Percentiles rank a stretch among this genome's conserved stretches.
Conservation (phyloP, 305 asterid species). For the Fraxinus platypoda region DNA sequence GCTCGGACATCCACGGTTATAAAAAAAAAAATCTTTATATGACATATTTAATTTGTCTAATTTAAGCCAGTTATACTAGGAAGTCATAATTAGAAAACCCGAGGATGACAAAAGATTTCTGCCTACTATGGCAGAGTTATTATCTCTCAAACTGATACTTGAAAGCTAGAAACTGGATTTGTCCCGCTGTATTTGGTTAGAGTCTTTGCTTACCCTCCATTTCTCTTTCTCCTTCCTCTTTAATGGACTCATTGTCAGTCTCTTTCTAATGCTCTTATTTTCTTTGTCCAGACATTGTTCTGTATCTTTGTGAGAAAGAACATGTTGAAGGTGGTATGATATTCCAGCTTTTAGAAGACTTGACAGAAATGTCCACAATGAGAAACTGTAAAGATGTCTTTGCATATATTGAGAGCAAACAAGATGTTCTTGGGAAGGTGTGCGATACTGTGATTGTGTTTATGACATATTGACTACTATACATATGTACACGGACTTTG, state of each 20-base stretch:
- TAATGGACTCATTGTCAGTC: constrained; percentile 18
- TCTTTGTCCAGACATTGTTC: constrained; percentile 63
- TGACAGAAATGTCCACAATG: constrained; percentile 99
- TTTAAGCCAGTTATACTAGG: constrained; percentile 3
- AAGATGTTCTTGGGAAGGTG: constrained; percentile 95
- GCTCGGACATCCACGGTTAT: too few species aligned
- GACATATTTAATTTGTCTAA: not conserved
- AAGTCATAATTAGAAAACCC: constrained; percentile 14
- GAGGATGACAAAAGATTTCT: constrained; percentile 13
- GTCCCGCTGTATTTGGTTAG: not conserved
- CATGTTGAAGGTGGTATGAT: constrained; percentile 98
- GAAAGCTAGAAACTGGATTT: not conserved
- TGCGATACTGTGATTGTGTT: constrained; percentile 19
- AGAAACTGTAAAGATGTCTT: constrained; percentile 90
- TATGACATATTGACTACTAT: constrained; percentile 2
- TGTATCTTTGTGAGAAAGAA: constrained; percentile 95
- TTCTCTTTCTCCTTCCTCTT: constrained; percentile 10
- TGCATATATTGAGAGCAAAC: constrained; percentile 92
- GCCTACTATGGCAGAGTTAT: constrained; percentile 4
- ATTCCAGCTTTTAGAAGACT: constrained; percentile 95
- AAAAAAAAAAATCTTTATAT: too few species aligned
- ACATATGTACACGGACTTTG: not conserved
- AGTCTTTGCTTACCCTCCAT: not conserved
- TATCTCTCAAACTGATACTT: constrained; percentile 11
- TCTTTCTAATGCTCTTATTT: constrained; percentile 23